These are phyloP conservation scores for Vigna nakashimae DNA, from an alignment of 306 rosid genomes.

Conservation along the genomic window DNA sequence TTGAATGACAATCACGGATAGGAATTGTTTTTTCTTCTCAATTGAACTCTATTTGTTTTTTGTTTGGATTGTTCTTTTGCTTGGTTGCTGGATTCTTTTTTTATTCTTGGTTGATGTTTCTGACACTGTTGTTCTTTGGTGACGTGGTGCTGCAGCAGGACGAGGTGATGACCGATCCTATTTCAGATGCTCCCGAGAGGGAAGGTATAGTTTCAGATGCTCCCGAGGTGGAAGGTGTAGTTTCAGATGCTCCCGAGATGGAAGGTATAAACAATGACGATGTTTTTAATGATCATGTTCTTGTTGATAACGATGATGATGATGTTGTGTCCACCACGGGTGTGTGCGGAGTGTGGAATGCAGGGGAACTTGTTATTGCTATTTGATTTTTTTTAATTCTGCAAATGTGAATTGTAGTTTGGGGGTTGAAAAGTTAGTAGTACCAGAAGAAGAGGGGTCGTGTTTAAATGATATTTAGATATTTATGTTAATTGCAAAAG, in stretches of 20 bases:
- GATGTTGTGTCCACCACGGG: not conserved
- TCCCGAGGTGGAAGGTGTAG: constrained; percentile 55
- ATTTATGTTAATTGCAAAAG: not conserved
- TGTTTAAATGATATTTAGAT: not conserved
- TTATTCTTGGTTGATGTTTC: not conserved
- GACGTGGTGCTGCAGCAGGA: constrained; percentile 13
- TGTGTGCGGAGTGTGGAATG: not conserved
- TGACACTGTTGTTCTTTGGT: not conserved
- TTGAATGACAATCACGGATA: constrained; percentile 23
- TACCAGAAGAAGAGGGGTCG: not conserved
- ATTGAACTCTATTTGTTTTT: constrained; percentile 9
- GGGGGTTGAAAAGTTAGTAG: not conserved
- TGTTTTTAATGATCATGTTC: not conserved
- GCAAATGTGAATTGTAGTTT: not conserved
- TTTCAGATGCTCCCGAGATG: constrained; percentile 49
- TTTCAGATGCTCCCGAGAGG: constrained; percentile 49
- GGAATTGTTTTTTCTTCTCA: not conserved
- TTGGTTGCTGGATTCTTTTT: constrained; percentile 43
- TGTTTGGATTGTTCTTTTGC: not conserved
- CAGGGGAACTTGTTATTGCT: not conserved
- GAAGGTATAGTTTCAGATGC: constrained; percentile 48
- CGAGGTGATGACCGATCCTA: constrained; percentile 59
- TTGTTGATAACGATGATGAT: not conserved
- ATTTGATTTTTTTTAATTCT: not conserved
- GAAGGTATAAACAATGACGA: constrained; percentile 46